Conservation (phyloP, 179 eudicot genomes). For the Pouteria campechiana region DNA sequence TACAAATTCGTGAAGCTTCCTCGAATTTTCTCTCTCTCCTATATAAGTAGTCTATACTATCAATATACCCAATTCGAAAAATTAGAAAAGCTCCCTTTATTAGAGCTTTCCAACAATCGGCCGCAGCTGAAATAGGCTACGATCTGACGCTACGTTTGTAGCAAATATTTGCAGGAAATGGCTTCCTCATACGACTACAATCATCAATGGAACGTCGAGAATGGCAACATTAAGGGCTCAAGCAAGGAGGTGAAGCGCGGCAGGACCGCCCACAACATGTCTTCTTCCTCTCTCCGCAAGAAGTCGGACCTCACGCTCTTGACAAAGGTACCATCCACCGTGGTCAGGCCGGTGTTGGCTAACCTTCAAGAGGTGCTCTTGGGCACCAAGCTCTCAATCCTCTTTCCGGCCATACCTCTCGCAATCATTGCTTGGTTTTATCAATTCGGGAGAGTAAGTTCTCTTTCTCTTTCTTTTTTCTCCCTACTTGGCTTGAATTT, state of each 20-base stretch:
- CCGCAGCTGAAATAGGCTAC: too few species aligned
- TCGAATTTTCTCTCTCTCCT: too few species aligned
- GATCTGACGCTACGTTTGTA: too few species aligned
- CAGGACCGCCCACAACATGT: slow-evolving; percentile 27
- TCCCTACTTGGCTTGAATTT: neutral
- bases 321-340: slow-evolving; percentile 15
- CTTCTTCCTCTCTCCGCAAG: slow-evolving; percentile 27
- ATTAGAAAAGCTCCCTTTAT: too few species aligned
- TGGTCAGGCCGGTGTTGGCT: slow-evolving; percentile 15
- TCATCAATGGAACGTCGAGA: slow-evolving; percentile 6
- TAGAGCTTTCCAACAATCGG: too few species aligned
- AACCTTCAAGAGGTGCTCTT: slow-evolving; percentile 47
- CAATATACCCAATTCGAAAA: too few species aligned
- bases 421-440: slow-evolving; percentile 45
- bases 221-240: slow-evolving; percentile 8
- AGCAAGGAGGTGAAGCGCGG: slow-evolving; percentile 18
- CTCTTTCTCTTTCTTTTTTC: neutral
- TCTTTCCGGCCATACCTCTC: slow-evolving; percentile 54
- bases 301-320: slow-evolving; percentile 20
- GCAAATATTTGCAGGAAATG: too few species aligned
- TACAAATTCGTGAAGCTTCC: too few species aligned
- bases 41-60: too few species aligned
- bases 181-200: too few species aligned
- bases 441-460: slow-evolving; percentile 45
- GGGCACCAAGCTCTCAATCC: slow-evolving; percentile 56